These are phyloP conservation scores for Apiospora saccharicola DNA, from an alignment of 2,329 filamentous ascomycete species.

Conservation along the genomic window DNA sequence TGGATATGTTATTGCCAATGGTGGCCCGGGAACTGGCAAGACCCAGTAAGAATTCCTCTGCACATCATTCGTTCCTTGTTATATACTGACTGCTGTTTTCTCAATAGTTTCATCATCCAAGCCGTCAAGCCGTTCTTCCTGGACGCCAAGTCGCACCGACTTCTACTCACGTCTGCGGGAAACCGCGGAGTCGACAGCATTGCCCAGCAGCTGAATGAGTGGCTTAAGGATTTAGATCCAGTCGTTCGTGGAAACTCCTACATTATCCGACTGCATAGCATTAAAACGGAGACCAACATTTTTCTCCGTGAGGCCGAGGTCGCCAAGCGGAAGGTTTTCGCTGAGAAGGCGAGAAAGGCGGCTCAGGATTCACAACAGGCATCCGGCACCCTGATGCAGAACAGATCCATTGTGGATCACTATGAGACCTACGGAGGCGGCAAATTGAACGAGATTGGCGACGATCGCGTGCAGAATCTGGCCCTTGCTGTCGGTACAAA, in stretches of 20 bases:
- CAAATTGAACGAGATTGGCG: too few relatives aligned
- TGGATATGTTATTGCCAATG: conserved; percentile 18
- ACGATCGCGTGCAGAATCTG: not conserved
- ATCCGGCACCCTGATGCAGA: too few relatives aligned
- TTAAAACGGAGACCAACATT: not conserved
- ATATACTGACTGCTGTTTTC: not conserved
- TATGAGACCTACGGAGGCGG: too few relatives aligned
- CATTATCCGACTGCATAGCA: not conserved
- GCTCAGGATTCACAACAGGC: not conserved
- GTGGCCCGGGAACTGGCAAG: conserved; percentile 23
- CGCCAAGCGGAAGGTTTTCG: not conserved
- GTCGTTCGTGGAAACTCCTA: not conserved
- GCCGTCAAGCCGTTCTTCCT: conserved; percentile 24
- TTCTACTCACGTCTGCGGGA: conserved; percentile 23
- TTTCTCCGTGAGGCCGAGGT: not conserved
- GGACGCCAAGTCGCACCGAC: not conserved
- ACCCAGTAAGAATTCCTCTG: conserved; percentile 19
- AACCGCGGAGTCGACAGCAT: conserved; percentile 21
- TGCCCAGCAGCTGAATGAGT: not conserved
- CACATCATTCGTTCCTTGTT: not conserved
- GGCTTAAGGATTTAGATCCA: not conserved
- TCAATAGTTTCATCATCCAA: not conserved
- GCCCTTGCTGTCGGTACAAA: not conserved
- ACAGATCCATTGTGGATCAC: too few relatives aligned
- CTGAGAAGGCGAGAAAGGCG: not conserved